Evolutionary conservation across 345 rosid genomes (phyloP), one percentile per base, ranked within the genome.

Genomic region (Nephelium lappaceum): DNA sequence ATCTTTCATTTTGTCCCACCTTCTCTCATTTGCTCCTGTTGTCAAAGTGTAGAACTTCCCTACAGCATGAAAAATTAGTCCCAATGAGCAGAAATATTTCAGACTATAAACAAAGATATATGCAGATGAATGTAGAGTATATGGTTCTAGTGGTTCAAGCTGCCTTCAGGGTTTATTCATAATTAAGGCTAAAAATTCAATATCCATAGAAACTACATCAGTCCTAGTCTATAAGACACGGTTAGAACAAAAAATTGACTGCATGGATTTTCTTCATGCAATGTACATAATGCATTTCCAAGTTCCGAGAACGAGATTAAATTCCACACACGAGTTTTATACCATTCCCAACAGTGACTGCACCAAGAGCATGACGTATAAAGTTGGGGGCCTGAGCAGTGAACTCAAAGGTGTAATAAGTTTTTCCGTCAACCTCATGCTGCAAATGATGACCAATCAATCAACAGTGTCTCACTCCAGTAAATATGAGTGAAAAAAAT

Each of bases 1-100:
- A 18, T 95, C 99, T 85, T 93, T 92, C 97, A 95, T 90, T 85
- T 95, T 95, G 65, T 68, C 95, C 97, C 98, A 93, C 78, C 97
- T 89, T 83, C 98, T 90, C 71, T 95, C 94, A 18, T 95, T 95
- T 1, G 98, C 93, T 2, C 97, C 97, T 0, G 96, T 92, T 11
- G 98, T 92, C 90, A 95, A 69, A 11, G 95, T 92, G 82, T 89
- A 93, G 81, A 95, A 92, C 76, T 90, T 93, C 11, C 97, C 98
- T 92, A 90, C 83, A 79, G 80, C 14, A 45, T 9, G 11, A 41
- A 42, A 25, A 49, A 25, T 42, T 66, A 71, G 58, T 38, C 64
- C 18, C 67, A 63, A 12, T 79, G 27, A 72, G 77, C 19, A 25
- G 19, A 64, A 73, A 18, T 12, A 64, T 27, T 72, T 27, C 19